These are phyloP conservation scores for Toxicodendron radicans DNA, from an alignment of 345 rosid species.

Conservation along the genomic window DNA sequence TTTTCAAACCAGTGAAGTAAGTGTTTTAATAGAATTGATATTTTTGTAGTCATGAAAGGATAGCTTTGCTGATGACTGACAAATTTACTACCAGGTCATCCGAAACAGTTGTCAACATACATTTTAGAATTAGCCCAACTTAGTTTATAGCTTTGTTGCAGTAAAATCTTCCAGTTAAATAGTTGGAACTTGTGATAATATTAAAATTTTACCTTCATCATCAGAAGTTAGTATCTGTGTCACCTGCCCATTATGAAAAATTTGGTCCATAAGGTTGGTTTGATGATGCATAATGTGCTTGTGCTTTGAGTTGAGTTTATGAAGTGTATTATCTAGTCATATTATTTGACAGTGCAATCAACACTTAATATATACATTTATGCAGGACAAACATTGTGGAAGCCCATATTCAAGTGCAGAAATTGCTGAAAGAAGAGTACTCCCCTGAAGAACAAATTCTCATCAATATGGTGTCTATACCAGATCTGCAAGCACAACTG, in stretches of 20 bases:
- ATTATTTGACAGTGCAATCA: not conserved
- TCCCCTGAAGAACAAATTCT: conserved; percentile 65
- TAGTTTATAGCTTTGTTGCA: not conserved
- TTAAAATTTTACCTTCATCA: not conserved
- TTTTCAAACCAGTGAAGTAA: conserved; percentile 94
- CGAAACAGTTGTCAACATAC: not conserved
- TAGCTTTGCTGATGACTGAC: not conserved
- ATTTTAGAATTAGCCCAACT: not conserved
- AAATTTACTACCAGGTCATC: not conserved
- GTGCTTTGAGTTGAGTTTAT: not conserved
- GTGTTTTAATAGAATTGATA: conserved; percentile 16
- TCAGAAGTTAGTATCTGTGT: not conserved
- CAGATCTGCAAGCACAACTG: conserved; percentile 73
- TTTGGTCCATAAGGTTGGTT: not conserved
- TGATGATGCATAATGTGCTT: not conserved
- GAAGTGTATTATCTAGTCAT: not conserved
- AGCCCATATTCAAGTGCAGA: conserved; percentile 82
- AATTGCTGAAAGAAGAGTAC: conserved; percentile 73
- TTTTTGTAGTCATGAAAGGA: not conserved
- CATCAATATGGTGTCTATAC: conserved; percentile 62
- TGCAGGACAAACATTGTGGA: conserved; percentile 94
- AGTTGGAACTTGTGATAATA: not conserved
- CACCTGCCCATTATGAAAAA: no score
- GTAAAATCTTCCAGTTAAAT: not conserved
- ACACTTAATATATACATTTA: not conserved